Evolutionary conservation across 352 stramenopile species (phyloP), one percentile per base, ranked within the genome.

Genomic region (Pythium angustatum): DNA sequence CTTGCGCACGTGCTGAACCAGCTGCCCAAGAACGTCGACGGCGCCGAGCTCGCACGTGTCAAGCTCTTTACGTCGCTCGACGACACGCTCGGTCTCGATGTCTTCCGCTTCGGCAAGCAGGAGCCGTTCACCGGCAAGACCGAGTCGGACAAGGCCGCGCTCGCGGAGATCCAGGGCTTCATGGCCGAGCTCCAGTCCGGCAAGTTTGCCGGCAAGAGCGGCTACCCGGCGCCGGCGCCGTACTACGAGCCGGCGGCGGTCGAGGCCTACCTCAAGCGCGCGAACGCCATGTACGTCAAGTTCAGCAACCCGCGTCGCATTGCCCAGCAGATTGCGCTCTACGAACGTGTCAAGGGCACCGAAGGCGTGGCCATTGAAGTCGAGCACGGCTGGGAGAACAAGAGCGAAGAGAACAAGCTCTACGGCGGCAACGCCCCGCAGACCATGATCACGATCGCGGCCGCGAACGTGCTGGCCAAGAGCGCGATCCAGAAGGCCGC

Each of bases 21-120:
- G 66, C 65, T 94, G 31, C 82, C 86, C 34, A 83, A 82, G 62
- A 76, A 71, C 28, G 77, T 90, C 22, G 75, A 91, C 63, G 75
- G 73, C 64, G 79, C 69, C 5, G 77, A 85, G 49, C 75, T 94
- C 12, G 79, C 85, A 19, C 83, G 89, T 64, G 89, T 97, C 71
- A 96, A 97, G 81, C 91, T 96, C 68, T 97, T 96, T 73, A 94
- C 87, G 51, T 85, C 89, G 15, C 54, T 90, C 8, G 89, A 97
- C 58, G 83, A 93, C 52, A 92, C 80, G 26, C 69, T 97, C 5
- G 86, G 83, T 7, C 73, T 97, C 41, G 85, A 96, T 60, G 88
- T 96, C 36, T 97, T 97, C 71, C 83, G 81, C 66, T 94, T 90
- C 45, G 85, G 83, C 26, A 68, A 83, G 48, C 85, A 94, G 65